Conservation (phyloP, 176 grass and related monocot genomes). For the Aegilops umbellulata region DNA sequence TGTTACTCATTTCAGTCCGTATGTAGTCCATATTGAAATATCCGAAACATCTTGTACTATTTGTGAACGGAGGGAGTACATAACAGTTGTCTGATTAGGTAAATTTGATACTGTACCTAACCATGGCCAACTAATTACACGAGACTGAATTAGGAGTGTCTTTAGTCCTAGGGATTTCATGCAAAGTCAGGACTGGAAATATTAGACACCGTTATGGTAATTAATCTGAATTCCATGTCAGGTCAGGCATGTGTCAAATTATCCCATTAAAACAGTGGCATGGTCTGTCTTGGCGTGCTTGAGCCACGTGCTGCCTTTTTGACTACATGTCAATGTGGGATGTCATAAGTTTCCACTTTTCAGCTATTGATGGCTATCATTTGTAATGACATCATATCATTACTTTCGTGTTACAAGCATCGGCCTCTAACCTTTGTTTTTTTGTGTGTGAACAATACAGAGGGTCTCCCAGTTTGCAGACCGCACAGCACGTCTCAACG, state of each 20-base stretch:
- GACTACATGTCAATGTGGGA: neutral
- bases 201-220: neutral
- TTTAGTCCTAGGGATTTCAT: slow-evolving; percentile 18
- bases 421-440: slow-evolving; percentile 26
- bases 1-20: no score
- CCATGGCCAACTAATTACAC: neutral
- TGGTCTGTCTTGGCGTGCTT: neutral
- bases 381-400: neutral
- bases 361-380: neutral
- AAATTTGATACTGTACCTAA: neutral
- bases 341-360: neutral
- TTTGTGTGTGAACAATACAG: slow-evolving; percentile 40
- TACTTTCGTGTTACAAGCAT: neutral
- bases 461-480: slow-evolving; percentile 50
- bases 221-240: neutral
- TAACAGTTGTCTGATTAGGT: neutral
- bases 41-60: no score
- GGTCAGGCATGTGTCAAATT: neutral
- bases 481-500: slow-evolving; percentile 47
- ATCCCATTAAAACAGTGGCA: neutral
- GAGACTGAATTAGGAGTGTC: neutral
- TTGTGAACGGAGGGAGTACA: no score
- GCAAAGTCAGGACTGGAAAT: neutral
- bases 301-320: neutral
- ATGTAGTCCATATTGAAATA: no score